A percentile compares a stretch with the other conserved stretches of the same genome.
These are phyloP conservation scores for Eucalyptus sideroxylon DNA, from an alignment of 345 rosid genomes.

Conservation along the genomic window DNA sequence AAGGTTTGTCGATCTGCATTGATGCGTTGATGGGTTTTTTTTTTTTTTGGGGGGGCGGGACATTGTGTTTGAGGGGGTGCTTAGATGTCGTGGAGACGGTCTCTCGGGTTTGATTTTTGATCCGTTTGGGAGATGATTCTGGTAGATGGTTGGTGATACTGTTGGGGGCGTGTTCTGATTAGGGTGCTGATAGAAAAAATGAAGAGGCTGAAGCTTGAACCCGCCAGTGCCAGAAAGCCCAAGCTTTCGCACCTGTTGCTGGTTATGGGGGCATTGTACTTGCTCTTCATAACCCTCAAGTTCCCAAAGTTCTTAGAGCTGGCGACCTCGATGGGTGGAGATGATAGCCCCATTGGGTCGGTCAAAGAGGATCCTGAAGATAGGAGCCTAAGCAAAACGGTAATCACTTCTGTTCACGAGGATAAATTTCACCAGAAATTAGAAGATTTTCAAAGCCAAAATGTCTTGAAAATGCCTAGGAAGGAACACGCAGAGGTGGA, in stretches of 20 bases:
- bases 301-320: slow-evolving; percentile 73
- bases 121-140: background rate
- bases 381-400: slow-evolving; percentile 44
- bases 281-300: slow-evolving; percentile 67
- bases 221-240: slow-evolving; percentile 49
- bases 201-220: slow-evolving; percentile 72
- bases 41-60: too few relatives aligned
- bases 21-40: background rate
- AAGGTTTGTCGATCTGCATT: background rate
- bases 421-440: slow-evolving; percentile 57
- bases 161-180: background rate
- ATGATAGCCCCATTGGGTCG: slow-evolving; percentile 40
- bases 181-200: background rate
- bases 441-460: slow-evolving; percentile 44
- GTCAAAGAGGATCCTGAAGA: slow-evolving; percentile 31
- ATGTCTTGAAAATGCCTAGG: slow-evolving; percentile 44
- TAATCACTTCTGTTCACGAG: slow-evolving; percentile 43
- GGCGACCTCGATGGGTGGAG: slow-evolving; percentile 60
- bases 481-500: slow-evolving; percentile 23
- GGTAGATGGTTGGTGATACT: background rate
- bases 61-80: background rate
- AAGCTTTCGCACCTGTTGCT: slow-evolving; percentile 70
- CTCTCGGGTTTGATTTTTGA: background rate
- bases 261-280: slow-evolving; percentile 52
- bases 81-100: background rate